Evolutionary conservation across 352 stramenopile species (phyloP).

Genomic region (Hyaloperonospora arabidopsidis): DNA sequence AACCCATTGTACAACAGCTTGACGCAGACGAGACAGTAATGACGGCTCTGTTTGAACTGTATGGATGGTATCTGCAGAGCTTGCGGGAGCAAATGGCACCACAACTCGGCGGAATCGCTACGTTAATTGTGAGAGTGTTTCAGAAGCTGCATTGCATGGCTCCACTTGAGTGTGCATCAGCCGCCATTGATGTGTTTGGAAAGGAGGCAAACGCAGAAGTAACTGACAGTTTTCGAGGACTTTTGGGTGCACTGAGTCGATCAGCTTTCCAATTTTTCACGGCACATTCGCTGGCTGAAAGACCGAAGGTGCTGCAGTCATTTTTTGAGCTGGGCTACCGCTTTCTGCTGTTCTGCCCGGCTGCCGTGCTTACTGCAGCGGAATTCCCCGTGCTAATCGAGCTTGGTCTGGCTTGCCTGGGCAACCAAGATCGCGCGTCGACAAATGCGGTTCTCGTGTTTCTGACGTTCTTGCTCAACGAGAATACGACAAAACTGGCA

Average conservation of each 20-base stretch:
- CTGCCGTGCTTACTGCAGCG: conserved; percentile 41
- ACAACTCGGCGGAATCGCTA: conserved; percentile 43
- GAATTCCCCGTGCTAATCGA: conserved; percentile 58
- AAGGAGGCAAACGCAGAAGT: conserved; percentile 36
- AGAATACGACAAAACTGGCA: conserved; percentile 40
- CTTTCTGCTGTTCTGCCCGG: conserved; percentile 63
- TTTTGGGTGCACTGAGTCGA: conserved; percentile 53
- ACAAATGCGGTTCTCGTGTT: conserved; percentile 67
- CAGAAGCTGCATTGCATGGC: conserved; percentile 43
- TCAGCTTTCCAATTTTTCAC: conserved; percentile 63
- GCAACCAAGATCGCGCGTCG: conserved; percentile 56
- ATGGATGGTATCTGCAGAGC: conserved; percentile 67
- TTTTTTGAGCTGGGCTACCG: conserved; percentile 67
- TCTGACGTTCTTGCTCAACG: conserved; percentile 50
- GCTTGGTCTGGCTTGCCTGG: conserved; percentile 47
- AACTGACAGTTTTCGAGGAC: conserved; percentile 41
- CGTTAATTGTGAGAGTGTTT: conserved; percentile 54
- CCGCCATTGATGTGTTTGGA: conserved; percentile 64
- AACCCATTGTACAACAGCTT: conserved; percentile 34
- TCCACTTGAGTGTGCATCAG: conserved; percentile 55
- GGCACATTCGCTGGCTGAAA: conserved; percentile 45
- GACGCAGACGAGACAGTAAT: conserved; percentile 38
- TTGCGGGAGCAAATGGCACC: conserved; percentile 46
- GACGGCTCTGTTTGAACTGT: conserved; percentile 56
- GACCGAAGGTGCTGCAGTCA: conserved; percentile 50